phyloP scores from a whole-genome alignment of 495 filamentous ascomycete genomes.

The Tuber microsphaerosporum region DNA sequence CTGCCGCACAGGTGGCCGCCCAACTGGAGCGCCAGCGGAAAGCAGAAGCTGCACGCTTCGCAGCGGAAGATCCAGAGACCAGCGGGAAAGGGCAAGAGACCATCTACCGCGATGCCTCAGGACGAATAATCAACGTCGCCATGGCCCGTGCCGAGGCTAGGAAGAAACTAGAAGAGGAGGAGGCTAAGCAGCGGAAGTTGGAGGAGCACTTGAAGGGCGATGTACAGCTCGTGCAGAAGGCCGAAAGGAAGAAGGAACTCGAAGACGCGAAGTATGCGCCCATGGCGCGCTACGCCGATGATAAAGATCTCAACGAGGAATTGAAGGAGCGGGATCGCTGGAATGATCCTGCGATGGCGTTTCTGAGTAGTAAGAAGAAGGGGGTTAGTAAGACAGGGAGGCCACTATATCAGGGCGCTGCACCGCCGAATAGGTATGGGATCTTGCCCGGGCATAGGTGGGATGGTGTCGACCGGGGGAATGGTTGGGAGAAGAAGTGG shows the following conservation, averaged over 20 bases:
- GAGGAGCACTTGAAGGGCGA: slow-evolving; percentile 69
- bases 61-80: slow-evolving; percentile 37
- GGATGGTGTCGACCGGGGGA: slow-evolving; percentile 95
- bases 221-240: slow-evolving; percentile 61
- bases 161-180: slow-evolving; percentile 63
- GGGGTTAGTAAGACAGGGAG: slow-evolving; percentile 53
- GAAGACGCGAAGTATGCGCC: slow-evolving; percentile 73
- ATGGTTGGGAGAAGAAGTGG: slow-evolving; percentile 90
- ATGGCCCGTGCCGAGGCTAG: slow-evolving; percentile 84
- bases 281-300: slow-evolving; percentile 70
- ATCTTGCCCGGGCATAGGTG: slow-evolving; percentile 87
- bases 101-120: slow-evolving; percentile 87
- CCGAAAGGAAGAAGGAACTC: slow-evolving; percentile 51
- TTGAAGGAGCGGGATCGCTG: slow-evolving; percentile 67
- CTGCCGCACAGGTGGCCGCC: slow-evolving; percentile 66
- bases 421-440: slow-evolving; percentile 85
- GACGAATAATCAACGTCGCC: slow-evolving; percentile 79
- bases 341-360: slow-evolving; percentile 88
- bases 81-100: slow-evolving; percentile 58
- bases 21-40: slow-evolving; percentile 55
- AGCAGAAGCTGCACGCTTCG: slow-evolving; percentile 48
- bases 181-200: slow-evolving; percentile 54
- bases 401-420: slow-evolving; percentile 71
- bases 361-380: slow-evolving; percentile 54
- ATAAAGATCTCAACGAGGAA: slow-evolving; percentile 75